phyloP scores from a whole-genome alignment of 371 early-diverging fungal species.

The Mortierella sp. region DNA sequence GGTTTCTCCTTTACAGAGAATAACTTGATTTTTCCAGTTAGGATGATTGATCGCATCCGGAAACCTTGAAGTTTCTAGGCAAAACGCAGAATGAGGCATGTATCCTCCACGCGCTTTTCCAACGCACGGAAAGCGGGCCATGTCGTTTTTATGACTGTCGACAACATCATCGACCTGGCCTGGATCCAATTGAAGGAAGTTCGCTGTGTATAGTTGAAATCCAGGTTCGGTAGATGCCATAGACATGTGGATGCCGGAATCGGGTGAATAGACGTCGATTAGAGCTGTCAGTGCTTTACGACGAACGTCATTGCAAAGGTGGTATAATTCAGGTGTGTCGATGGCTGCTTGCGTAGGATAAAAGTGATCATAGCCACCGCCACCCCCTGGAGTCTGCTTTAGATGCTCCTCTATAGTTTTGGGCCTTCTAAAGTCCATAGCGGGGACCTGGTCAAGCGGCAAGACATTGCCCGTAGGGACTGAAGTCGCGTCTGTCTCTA shows the following conservation, averaged over 20 bases:
- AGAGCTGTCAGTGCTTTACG: constrained; percentile 63
- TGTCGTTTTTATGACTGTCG: background rate
- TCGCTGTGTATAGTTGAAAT: constrained; percentile 84
- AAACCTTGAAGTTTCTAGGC: constrained; percentile 75
- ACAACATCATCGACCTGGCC: constrained; percentile 57
- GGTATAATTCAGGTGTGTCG: background rate
- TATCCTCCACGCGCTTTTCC: constrained; percentile 47
- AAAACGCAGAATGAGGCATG: constrained; percentile 68
- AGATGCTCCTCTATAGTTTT: constrained; percentile 62
- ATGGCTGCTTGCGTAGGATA: constrained; percentile 57
- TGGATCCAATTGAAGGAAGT: constrained; percentile 63
- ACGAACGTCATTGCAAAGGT: constrained; percentile 56
- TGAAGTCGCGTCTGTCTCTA: constrained; percentile 66
- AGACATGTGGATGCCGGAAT: constrained; percentile 72
- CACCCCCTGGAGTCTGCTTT: constrained; percentile 52
- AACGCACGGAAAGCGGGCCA: constrained; percentile 4
- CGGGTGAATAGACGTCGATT: constrained; percentile 64
- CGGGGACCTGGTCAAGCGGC: constrained; percentile 56
- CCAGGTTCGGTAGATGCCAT: constrained; percentile 76
- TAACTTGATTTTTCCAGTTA: constrained; percentile 62
- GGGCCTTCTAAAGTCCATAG: constrained; percentile 71
- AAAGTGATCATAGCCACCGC: constrained; percentile 74
- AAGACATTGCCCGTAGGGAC: constrained; percentile 76
- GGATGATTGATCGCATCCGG: constrained; percentile 79
- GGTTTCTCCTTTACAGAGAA: constrained; percentile 63